Conservation (phyloP, 2,329 filamentous ascomycete species). For the Tolypocladium paradoxum region DNA sequence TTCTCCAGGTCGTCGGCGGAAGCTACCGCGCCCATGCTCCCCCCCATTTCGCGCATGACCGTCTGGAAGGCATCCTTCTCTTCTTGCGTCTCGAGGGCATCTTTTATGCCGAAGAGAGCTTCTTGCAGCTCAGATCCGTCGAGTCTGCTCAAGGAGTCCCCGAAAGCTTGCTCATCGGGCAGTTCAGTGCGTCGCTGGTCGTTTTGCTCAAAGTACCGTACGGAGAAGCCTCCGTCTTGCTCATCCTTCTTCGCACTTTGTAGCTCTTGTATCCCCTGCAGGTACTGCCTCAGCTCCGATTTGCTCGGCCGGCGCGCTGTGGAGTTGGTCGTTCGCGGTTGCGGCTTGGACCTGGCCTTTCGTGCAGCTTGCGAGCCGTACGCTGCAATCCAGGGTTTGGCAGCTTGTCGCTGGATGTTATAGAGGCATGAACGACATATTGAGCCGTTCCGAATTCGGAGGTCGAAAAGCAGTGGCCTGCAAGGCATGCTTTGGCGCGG, state of each 20-base stretch:
- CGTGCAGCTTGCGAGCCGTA: conserved; percentile 21
- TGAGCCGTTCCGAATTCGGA: conserved; percentile 21
- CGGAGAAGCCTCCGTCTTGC: conserved; percentile 14
- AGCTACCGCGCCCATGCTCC: conserved; percentile 17
- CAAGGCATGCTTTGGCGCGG: conserved; percentile 20
- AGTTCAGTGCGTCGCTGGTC: conserved; percentile 26
- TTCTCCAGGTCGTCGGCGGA: conserved; percentile 23
- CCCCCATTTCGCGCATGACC: conserved; percentile 22
- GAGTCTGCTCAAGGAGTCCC: conserved; percentile 23
- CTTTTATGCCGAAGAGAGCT: conserved; percentile 26
- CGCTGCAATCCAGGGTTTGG: conserved; percentile 16
- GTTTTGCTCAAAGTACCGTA: conserved; percentile 40
- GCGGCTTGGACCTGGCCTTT: conserved; percentile 8
- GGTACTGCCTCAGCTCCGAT: conserved; percentile 15
- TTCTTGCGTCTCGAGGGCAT: conserved; percentile 22
- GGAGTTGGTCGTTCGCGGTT: conserved; percentile 6
- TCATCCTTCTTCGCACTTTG: conserved; percentile 9
- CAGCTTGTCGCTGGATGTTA: conserved; percentile 15
- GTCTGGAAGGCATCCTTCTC: conserved; percentile 23
- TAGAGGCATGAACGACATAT: conserved; percentile 28
- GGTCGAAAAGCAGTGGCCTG: conserved; percentile 23
- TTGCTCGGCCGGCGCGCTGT: conserved; percentile 13
- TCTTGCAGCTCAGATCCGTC: conserved; percentile 24
- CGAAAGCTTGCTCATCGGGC: conserved; percentile 27
- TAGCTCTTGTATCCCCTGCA: conserved; percentile 16